Base-by-base conservation (phyloP, 1,139 yeast genomes). In the Candida pseudocylindracea region DNA sequence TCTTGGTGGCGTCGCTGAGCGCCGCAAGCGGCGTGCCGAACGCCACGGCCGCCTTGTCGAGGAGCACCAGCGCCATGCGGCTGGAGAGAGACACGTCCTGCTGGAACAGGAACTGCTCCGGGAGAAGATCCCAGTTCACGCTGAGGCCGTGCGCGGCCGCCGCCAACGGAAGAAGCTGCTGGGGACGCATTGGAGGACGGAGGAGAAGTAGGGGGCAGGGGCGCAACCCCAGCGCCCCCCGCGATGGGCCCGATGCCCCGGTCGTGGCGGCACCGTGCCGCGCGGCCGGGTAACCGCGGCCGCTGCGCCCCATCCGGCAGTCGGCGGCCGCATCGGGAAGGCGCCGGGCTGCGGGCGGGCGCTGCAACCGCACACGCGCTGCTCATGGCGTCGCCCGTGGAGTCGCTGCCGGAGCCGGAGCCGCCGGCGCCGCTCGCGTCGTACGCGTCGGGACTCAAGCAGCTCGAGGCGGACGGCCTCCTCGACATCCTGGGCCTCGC, bases 401-500 rank as follows among this genome's bases (percentile, higher is more conserved):
- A 11, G 4, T 28, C 9, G 3, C 12, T 8, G 27, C 27, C 27
- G 27, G n/a, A 15, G 6, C 20, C 20, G 6, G n/a, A n/a, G n/a
- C 20, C 20, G 11, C 59, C 55, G 36, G 44, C 54, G 2, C 67
- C 60, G 39, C 39, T 54, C 28, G 62, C 60, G 3, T 64, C 59
- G 39, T 58, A 60, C 36, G 37, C 51, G 8, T 52, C 53, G 36
- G 79, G 74, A 0, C 47, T 72, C 2, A 62, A 62, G 36, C 69
- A 66, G 35, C 49, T 74, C 38, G 85, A 75, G 37, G 50, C 53
- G 5, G 44, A 59, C 27, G 83, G 79, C 9, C 45, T 70, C 11
- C 54, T 64, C 4, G 95, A 88, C 46, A 63, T 88, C 12, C 81
- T 93, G 2, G 71, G 74, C 8, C 53, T 78, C 26, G 96, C 93